Conservation (phyloP, 805 yeast genomes). For the Candida qinlingensis region DNA sequence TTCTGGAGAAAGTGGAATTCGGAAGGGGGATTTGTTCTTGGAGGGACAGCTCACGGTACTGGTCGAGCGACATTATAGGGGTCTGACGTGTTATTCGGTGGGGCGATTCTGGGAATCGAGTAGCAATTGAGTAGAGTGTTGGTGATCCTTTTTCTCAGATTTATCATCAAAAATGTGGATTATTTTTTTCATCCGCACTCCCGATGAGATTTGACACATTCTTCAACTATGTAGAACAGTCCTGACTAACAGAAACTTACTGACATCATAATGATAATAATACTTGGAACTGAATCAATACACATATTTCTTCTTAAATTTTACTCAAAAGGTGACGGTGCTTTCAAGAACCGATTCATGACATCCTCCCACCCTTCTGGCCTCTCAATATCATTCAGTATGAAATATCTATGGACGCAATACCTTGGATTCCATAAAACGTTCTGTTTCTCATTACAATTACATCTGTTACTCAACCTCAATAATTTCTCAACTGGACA, state of each 20-base stretch:
- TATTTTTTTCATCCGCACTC: too few species aligned
- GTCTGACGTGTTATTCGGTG: neutral
- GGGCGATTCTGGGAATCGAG: too few species aligned
- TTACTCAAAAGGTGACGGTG: neutral
- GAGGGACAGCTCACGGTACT: slow-evolving; percentile 14
- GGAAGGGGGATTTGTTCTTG: slow-evolving; percentile 4
- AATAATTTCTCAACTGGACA: slow-evolving; percentile 65
- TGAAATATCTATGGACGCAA: slow-evolving; percentile 60
- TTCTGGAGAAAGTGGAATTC: neutral
- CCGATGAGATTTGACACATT: too few species aligned
- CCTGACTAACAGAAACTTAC: too few species aligned
- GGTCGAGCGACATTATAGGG: neutral
- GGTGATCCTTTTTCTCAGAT: too few species aligned
- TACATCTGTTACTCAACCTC: slow-evolving; percentile 57
- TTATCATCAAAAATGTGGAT: too few species aligned
- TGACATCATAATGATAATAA: too few species aligned
- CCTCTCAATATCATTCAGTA: slow-evolving; percentile 47
- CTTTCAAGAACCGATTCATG: neutral
- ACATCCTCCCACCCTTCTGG: slow-evolving; percentile 62
- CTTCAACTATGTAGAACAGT: too few species aligned
- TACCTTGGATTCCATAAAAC: slow-evolving; percentile 72
- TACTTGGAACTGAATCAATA: too few species aligned
- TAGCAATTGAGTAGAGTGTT: too few species aligned
- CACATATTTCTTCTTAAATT: too few species aligned
- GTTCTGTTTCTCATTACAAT: slow-evolving; percentile 65